Evolutionary conservation across 306 rosid species (phyloP).

Genomic region (Glycine latifolia): DNA sequence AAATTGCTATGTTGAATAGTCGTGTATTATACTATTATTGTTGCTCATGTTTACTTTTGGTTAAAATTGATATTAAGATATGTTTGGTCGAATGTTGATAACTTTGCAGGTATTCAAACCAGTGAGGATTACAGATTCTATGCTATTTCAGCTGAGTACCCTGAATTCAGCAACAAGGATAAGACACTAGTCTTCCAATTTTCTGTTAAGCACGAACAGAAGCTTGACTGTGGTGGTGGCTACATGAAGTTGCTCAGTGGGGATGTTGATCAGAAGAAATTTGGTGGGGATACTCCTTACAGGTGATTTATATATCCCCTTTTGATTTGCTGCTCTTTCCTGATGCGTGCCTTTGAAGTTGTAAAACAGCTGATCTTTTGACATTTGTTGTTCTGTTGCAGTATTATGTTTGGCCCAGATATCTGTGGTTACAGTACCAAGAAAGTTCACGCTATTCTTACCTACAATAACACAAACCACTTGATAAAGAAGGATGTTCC

Average conservation of each 20-base stretch:
- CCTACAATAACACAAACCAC: constrained; percentile 79
- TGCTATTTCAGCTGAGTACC: constrained; percentile 96
- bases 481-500: constrained; percentile 99
- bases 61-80: not conserved
- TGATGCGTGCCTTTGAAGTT: not conserved
- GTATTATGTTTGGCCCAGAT: constrained; percentile 99
- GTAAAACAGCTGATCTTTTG: constrained; percentile 34
- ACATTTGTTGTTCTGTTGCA: constrained; percentile 50
- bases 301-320: constrained; percentile 59
- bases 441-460: constrained; percentile 96
- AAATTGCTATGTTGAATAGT: constrained; percentile 12
- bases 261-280: constrained; percentile 93
- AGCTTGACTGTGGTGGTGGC: constrained; percentile 99
- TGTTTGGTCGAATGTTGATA: constrained; percentile 39
- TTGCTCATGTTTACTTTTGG: constrained; percentile 14
- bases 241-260: constrained; percentile 95
- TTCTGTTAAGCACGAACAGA: constrained; percentile 96
- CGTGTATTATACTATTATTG: not conserved
- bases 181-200: constrained; percentile 89
- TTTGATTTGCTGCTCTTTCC: constrained; percentile 3
- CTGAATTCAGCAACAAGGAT: constrained; percentile 96
- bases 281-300: constrained; percentile 97
- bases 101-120: constrained; percentile 85
- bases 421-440: constrained; percentile 98
- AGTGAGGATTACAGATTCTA: constrained; percentile 95